A percentile compares a stretch with the other conserved stretches of the same genome.
Evolutionary conservation across 176 grass and related monocot genomes (phyloP).

Genomic region (Cenchrus fungigraminus): DNA sequence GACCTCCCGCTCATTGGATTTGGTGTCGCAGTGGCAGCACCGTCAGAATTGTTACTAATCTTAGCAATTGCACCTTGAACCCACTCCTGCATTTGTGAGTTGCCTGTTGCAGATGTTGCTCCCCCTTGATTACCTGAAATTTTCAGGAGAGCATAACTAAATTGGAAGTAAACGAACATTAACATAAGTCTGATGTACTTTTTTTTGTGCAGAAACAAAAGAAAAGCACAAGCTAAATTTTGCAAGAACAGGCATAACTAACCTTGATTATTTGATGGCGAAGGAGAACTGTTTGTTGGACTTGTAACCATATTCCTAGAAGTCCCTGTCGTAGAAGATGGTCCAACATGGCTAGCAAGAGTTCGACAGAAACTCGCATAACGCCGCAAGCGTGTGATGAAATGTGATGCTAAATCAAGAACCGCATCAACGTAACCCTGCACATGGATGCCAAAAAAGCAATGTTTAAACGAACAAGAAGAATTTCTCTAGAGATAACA

Average conservation of each 20-base stretch:
- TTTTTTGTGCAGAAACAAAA: constrained; percentile 27
- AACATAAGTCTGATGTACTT: constrained; percentile 15
- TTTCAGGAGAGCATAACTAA: constrained; percentile 31
- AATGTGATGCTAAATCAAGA: constrained; percentile 99
- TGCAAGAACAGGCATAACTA: constrained; percentile 33
- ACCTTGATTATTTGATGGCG: constrained; percentile 84
- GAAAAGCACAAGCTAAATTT: constrained; percentile 14
- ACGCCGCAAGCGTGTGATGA: constrained; percentile 90
- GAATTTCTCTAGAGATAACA: not conserved
- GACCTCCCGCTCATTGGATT: constrained; percentile 80
- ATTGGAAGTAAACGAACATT: constrained; percentile 6
- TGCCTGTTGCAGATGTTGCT: constrained; percentile 69
- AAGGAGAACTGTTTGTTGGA: constrained; percentile 83
- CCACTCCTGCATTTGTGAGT: constrained; percentile 99
- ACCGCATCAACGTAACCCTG: constrained; percentile 98
- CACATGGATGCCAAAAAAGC: constrained; percentile 38
- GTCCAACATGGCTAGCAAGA: constrained; percentile 96
- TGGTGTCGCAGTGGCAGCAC: constrained; percentile 68
- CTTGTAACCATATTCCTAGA: constrained; percentile 87
- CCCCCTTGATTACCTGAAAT: constrained; percentile 81
- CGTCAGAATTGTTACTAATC: constrained; percentile 93
- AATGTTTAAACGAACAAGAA: constrained; percentile 29
- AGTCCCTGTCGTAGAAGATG: constrained; percentile 81
- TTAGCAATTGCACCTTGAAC: constrained; percentile 99
- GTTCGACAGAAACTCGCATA: constrained; percentile 99